phyloP scores from a whole-genome alignment of 768 basidiomycete genomes.

The Boletus coccyginus region DNA sequence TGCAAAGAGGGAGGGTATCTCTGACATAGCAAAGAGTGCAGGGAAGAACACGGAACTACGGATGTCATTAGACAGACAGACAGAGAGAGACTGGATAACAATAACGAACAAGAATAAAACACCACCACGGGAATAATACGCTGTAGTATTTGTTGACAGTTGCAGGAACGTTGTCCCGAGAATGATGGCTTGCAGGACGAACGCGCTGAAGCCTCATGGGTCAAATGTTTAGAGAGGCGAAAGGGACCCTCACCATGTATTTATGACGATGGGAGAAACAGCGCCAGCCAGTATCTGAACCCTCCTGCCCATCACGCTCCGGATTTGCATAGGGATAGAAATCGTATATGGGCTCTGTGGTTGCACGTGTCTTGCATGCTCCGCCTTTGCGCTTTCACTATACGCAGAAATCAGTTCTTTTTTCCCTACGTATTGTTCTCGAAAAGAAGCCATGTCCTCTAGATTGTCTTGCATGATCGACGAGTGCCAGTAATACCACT shows the following conservation, averaged over 20 bases:
- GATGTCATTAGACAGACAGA: background rate
- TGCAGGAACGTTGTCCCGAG: slow-evolving; percentile 45
- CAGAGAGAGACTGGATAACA: rapidly evolving
- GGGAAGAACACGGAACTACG: slow-evolving; percentile 55
- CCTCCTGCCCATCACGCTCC: slow-evolving; percentile 45
- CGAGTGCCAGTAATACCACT: slow-evolving; percentile 43
- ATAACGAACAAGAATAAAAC: slow-evolving; percentile 69
- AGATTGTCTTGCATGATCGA: slow-evolving; percentile 39
- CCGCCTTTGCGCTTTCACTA: slow-evolving; percentile 47
- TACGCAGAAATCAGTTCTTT: slow-evolving; percentile 42
- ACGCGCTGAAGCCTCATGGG: slow-evolving; percentile 34
- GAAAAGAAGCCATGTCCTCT: slow-evolving; percentile 48
- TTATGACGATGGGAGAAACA: slow-evolving; percentile 32
- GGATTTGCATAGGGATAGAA: slow-evolving; percentile 46
- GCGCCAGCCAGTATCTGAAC: slow-evolving; percentile 46
- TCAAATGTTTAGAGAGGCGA: background rate
- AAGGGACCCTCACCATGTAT: slow-evolving; percentile 12
- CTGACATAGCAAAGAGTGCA: slow-evolving; percentile 57
- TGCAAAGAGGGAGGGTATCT: slow-evolving; percentile 48
- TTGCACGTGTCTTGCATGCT: slow-evolving; percentile 48
- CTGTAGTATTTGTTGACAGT: slow-evolving; percentile 36
- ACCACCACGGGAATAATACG: slow-evolving; percentile 65
- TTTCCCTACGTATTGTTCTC: slow-evolving; percentile 44
- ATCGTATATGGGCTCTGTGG: slow-evolving; percentile 49
- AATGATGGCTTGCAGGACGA: slow-evolving; percentile 30